Conservation (phyloP, 345 rosid species). For the Hypericum perforatum region DNA sequence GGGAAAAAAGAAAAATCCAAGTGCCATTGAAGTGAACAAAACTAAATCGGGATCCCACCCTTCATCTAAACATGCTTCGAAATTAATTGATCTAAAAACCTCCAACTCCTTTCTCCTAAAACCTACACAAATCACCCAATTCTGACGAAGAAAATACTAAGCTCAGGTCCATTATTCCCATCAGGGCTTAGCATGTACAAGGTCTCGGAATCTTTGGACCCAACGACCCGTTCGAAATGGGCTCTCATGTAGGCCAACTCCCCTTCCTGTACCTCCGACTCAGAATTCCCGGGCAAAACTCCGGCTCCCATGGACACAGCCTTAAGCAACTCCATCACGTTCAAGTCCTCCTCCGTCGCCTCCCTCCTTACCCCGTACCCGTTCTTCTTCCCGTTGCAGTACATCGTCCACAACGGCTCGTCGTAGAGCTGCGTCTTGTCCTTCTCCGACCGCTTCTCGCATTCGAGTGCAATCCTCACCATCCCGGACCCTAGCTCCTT, state of each 20-base stretch:
- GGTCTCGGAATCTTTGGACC: constrained; percentile 80
- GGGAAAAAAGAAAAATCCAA: too few species aligned
- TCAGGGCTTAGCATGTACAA: constrained; percentile 81
- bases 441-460: constrained; percentile 52
- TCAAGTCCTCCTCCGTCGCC: constrained; percentile 55
- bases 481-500: constrained; percentile 57
- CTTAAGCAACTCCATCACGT: constrained; percentile 66
- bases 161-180: constrained; percentile 70
- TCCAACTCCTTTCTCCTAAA: too few species aligned
- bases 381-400: constrained; percentile 61
- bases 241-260: constrained; percentile 80
- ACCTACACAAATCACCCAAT: constrained; percentile 19
- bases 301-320: constrained; percentile 89
- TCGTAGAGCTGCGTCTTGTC: constrained; percentile 41
- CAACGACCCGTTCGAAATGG: constrained; percentile 61
- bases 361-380: constrained; percentile 66
- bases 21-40: too few species aligned
- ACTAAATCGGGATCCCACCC: too few species aligned
- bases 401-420: constrained; percentile 79
- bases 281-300: constrained; percentile 57
- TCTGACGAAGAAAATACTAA: constrained; percentile 68
- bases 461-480: constrained; percentile 71
- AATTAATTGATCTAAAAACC: too few species aligned
- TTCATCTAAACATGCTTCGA: too few species aligned
- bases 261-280: constrained; percentile 53